These are phyloP conservation scores for Penicillium pancosmium DNA, from an alignment of 495 filamentous ascomycete species.

Conservation along the genomic window DNA sequence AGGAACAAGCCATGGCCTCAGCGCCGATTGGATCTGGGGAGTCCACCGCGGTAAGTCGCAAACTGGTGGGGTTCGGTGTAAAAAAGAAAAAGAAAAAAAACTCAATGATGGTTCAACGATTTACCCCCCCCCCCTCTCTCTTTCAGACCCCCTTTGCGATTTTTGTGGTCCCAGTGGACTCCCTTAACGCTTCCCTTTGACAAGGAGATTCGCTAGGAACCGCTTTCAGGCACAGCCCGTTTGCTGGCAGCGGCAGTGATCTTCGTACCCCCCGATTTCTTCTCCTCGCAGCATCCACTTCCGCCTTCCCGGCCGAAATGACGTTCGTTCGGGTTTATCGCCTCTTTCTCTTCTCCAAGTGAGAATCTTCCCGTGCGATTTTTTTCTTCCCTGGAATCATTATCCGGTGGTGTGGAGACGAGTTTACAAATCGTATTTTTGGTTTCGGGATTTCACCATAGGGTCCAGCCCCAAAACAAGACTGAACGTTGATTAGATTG, in stretches of 20 bases:
- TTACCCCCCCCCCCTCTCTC: neutral
- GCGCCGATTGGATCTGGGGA: conserved; percentile 26
- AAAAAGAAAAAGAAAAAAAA: conserved; percentile 6
- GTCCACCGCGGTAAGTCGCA: conserved; percentile 30
- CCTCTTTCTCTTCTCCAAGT: neutral
- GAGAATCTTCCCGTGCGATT: neutral
- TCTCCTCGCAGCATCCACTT: conserved; percentile 16
- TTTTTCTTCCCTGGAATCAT: conserved; percentile 1
- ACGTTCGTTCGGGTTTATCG: conserved; percentile 14
- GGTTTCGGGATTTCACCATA: conserved; percentile 4
- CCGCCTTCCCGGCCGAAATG: conserved; percentile 18
- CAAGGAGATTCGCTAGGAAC: conserved; percentile 6
- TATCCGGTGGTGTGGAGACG: conserved; percentile 1
- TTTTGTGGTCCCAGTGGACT: conserved; percentile 1
- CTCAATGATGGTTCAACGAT: neutral
- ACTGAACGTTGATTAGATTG: neutral
- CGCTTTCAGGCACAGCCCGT: conserved; percentile 11
- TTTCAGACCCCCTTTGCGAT: conserved; percentile 3
- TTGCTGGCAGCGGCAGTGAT: conserved; percentile 22
- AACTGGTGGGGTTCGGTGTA: conserved; percentile 28
- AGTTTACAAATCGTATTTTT: conserved; percentile 4
- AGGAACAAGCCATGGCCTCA: conserved; percentile 10
- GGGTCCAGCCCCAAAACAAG: conserved; percentile 1
- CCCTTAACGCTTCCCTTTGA: conserved; percentile 1
- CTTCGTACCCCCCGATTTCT: conserved; percentile 10